Evolutionary conservation across 345 rosid genomes (phyloP), one percentile per base, ranked within the genome.

Genomic region (Corchorus olitorius): DNA sequence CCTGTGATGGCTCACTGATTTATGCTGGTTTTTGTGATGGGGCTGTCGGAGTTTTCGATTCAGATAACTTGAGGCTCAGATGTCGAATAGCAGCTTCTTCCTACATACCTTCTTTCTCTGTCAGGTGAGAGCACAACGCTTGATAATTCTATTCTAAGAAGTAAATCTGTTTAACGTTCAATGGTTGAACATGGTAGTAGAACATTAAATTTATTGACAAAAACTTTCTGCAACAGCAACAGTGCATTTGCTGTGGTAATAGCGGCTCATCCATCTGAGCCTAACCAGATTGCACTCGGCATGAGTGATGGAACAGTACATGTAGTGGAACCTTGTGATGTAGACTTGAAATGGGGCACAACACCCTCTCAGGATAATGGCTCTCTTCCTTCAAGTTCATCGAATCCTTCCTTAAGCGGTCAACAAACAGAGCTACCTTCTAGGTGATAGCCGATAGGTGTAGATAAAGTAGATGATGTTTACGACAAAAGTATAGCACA

Each of bases 201-300:
- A 16, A 3, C 8, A 46, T 39, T 8, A 22, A 13, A 20, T 67
- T 41, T 14, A 33, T 27, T 46, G 9, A 74, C 17, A 27, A 52
- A 39, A 39, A 20, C 34, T 69, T 45, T 56, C 2, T 70, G 79
- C 78, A 75, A 81, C 75, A 76, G 82, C 81, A 81, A 60, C 49
- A 39, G 65, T 2, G 66, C 58, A 6, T 84, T 86, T 68, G 90
- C 94, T 1, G 50, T 82, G 60, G 92, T 89, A 35, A 76, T 92
- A 67, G 90, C 90, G 0, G 86, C 92, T 43, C 93, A 92, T 77
- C 94, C 93, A 7, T 80, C 85, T 11, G 91, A 88, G 73, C 84
- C 85, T 2, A 87, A 83, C 81, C 94, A 92, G 86, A 81, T 92
- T 10, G 87, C 93, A 1, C 82, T 85, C 0, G 94, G 97, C 58